A percentile compares a stretch with the other conserved stretches of the same genome.
These are phyloP conservation scores for Lentinula novae-zelandiae DNA, from an alignment of 1,284 basidiomycete genomes.

Conservation along the genomic window DNA sequence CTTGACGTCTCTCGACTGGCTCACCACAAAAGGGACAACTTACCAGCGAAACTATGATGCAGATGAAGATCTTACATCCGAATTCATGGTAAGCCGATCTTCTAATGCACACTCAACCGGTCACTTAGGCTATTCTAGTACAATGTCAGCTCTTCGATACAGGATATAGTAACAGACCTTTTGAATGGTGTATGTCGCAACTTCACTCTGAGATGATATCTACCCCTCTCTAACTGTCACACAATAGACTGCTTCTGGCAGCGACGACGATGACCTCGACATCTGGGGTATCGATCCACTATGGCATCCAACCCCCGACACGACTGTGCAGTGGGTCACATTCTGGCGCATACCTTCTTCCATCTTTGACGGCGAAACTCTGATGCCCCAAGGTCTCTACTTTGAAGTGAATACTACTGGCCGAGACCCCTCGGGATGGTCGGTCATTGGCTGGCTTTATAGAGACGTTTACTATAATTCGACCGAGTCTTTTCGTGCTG, in stretches of 20 bases:
- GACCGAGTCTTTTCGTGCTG: slow-evolving; percentile 5
- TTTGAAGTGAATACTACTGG: slow-evolving; percentile 20
- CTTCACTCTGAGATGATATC: neutral
- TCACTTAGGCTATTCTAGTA: neutral
- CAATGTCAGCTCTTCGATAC: slow-evolving; percentile 13
- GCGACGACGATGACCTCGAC: slow-evolving; percentile 19
- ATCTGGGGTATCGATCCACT: slow-evolving; percentile 21
- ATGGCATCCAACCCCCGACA: slow-evolving; percentile 14
- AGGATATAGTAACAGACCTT: slow-evolving; percentile 20
- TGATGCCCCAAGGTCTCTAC: slow-evolving; percentile 20
- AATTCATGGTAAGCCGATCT: slow-evolving; percentile 16
- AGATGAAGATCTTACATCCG: slow-evolving; percentile 14
- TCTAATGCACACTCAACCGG: neutral
- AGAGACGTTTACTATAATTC: slow-evolving; percentile 13
- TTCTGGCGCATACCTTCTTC: slow-evolving; percentile 20
- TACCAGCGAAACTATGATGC: slow-evolving; percentile 19
- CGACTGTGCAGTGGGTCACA: slow-evolving; percentile 17
- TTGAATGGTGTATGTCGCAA: slow-evolving; percentile 16
- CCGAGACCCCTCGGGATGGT: slow-evolving; percentile 18
- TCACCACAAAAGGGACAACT: slow-evolving; percentile 18
- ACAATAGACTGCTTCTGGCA: slow-evolving; percentile 16
- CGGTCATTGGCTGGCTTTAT: slow-evolving; percentile 19
- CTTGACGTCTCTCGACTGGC: slow-evolving; percentile 18
- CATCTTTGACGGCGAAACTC: slow-evolving; percentile 20
- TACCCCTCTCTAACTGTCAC: neutral